phyloP scores from a whole-genome alignment of 495 filamentous ascomycete species.

The Thozetella sp. region DNA sequence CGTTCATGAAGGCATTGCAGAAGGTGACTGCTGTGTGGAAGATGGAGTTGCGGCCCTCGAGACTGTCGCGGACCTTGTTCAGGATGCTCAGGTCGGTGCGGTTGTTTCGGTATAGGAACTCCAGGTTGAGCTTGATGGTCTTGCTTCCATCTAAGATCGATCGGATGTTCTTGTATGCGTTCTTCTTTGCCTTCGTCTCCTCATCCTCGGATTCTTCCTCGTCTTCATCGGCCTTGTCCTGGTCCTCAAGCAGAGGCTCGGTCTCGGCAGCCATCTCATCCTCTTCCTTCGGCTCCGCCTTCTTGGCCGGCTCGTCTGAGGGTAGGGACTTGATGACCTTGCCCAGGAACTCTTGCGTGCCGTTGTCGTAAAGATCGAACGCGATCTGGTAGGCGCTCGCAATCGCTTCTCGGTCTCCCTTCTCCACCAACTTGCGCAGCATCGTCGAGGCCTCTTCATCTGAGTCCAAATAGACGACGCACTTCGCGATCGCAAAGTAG shows the following conservation, averaged over 20 bases:
- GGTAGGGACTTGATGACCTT: constrained; percentile 86
- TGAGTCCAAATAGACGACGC: constrained; percentile 94
- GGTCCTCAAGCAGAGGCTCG: constrained; percentile 40
- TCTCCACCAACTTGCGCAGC: constrained; percentile 76
- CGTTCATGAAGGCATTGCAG: constrained; percentile 98
- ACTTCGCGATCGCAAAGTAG: constrained; percentile 98
- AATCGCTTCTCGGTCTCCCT: constrained; percentile 73
- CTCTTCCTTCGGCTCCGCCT: constrained; percentile 47
- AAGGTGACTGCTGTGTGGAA: constrained; percentile 97
- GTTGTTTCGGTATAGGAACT: constrained; percentile 96
- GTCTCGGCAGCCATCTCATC: constrained; percentile 49
- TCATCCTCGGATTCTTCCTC: constrained; percentile 48
- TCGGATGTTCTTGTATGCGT: constrained; percentile 78
- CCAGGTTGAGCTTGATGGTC: constrained; percentile 88
- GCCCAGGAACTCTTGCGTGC: constrained; percentile 92
- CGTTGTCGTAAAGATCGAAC: constrained; percentile 97
- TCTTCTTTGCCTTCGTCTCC: constrained; percentile 64
- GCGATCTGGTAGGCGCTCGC: constrained; percentile 96
- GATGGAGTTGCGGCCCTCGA: constrained; percentile 95
- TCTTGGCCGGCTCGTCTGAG: constrained; percentile 54
- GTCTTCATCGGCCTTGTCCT: constrained; percentile 22
- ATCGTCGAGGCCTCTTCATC: constrained; percentile 90
- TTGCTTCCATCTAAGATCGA: constrained; percentile 88
- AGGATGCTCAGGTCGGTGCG: constrained; percentile 80
- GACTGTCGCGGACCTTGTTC: constrained; percentile 92